These are phyloP conservation scores for Rubia balearica DNA, from an alignment of 305 asterid species.

Conservation along the genomic window DNA sequence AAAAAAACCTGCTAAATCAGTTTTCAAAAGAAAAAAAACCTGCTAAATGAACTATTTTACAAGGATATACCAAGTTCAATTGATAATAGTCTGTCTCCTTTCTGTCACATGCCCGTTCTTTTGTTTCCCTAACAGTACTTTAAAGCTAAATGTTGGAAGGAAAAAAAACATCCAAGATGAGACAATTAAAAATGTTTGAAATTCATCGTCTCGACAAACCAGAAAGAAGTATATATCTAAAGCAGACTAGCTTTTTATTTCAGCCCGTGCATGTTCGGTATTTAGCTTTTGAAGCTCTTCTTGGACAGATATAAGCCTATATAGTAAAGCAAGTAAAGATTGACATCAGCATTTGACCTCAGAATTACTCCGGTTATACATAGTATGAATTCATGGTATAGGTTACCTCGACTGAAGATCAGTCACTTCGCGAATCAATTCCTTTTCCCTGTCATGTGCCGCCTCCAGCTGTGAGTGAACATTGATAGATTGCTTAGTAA, in stretches of 20 bases:
- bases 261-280: slow-evolving; percentile 44
- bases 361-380: background rate
- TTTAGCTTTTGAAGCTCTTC: slow-evolving; percentile 69
- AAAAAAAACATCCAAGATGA: background rate
- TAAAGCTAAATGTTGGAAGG: background rate
- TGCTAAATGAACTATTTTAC: background rate
- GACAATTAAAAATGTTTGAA: background rate
- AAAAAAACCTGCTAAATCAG: no score
- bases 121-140: background rate
- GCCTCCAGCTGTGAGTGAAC: slow-evolving; percentile 46
- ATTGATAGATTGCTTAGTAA: background rate
- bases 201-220: background rate
- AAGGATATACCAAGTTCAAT: background rate
- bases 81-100: background rate
- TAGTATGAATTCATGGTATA: background rate
- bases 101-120: background rate
- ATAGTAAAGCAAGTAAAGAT: slow-evolving; percentile 2
- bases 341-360: background rate
- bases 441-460: slow-evolving; percentile 81
- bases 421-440: slow-evolving; percentile 60
- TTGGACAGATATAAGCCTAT: slow-evolving; percentile 60
- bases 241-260: slow-evolving; percentile 16
- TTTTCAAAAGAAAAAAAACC: no score
- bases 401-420: slow-evolving; percentile 77
- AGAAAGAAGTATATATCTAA: background rate